Conservation (phyloP, 2,329 filamentous ascomycete genomes). For the Curvularia sp. region DNA sequence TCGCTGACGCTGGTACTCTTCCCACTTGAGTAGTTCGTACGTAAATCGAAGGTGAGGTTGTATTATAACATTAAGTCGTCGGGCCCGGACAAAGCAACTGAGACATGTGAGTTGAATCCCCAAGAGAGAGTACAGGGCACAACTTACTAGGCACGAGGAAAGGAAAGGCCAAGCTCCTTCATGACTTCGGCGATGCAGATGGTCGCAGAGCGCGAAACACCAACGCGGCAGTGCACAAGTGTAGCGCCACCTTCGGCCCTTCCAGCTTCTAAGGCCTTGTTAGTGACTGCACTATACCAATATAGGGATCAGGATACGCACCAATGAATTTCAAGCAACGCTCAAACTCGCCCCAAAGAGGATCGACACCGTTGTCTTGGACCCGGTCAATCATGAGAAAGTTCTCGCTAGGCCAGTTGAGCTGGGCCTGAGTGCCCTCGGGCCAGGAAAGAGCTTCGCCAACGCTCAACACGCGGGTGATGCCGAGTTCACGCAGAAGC, state of each 20-base stretch:
- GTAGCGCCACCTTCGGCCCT: slow-evolving; percentile 80
- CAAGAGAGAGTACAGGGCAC: background rate
- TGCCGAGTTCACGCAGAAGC: slow-evolving; percentile 78
- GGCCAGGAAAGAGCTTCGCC: slow-evolving; percentile 87
- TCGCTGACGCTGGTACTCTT: slow-evolving; percentile 74
- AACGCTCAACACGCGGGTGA: slow-evolving; percentile 86
- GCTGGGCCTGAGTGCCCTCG: slow-evolving; percentile 63
- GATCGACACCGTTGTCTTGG: slow-evolving; percentile 96
- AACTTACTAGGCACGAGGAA: slow-evolving; percentile 83
- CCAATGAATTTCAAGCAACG: slow-evolving; percentile 91
- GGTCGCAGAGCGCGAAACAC: slow-evolving; percentile 92
- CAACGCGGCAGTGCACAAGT: slow-evolving; percentile 93
- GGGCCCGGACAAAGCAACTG: slow-evolving; percentile 87
- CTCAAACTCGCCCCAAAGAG: slow-evolving; percentile 83
- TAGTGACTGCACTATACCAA: slow-evolving; percentile 12
- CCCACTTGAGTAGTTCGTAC: slow-evolving; percentile 93
- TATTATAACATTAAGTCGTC: slow-evolving; percentile 95
- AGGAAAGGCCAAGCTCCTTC: slow-evolving; percentile 78
- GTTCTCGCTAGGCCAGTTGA: slow-evolving; percentile 78
- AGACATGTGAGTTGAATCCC: slow-evolving; percentile 16
- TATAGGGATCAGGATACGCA: slow-evolving; percentile 57
- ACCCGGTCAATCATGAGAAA: slow-evolving; percentile 82
- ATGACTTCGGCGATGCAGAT: slow-evolving; percentile 99
- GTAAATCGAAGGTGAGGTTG: slow-evolving; percentile 94
- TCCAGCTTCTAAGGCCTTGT: slow-evolving; percentile 70